These are phyloP conservation scores for Paulownia fortunei DNA, from an alignment of 257 asterid species.

Conservation along the genomic window DNA sequence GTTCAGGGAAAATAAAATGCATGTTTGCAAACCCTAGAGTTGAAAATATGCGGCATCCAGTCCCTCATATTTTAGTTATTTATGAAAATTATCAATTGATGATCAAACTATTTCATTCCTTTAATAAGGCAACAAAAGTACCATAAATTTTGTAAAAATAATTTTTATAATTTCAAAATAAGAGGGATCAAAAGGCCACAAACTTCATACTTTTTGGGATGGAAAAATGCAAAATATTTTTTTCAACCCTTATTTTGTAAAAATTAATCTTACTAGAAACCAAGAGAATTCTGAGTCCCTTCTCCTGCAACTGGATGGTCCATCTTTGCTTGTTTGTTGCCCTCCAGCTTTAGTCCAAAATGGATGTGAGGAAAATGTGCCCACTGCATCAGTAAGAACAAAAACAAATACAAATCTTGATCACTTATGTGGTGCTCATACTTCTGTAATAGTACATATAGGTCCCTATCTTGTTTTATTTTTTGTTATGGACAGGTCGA, in stretches of 20 bases:
- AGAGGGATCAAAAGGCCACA: constrained; percentile 38
- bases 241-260: constrained; percentile 24
- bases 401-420: background rate
- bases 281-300: constrained; percentile 56
- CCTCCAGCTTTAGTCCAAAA: constrained; percentile 78
- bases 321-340: constrained; percentile 73
- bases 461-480: background rate
- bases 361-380: constrained; percentile 97
- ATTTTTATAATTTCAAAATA: constrained; percentile 9
- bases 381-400: constrained; percentile 61
- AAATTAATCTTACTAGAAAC: constrained; percentile 43
- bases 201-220: constrained; percentile 32
- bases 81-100: background rate
- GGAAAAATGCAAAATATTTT: constrained; percentile 26
- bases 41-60: constrained; percentile 33
- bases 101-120: no score
- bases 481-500: background rate
- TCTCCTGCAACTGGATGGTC: constrained; percentile 73
- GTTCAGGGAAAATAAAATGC: constrained; percentile 13
- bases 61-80: constrained; percentile 29
- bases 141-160: background rate
- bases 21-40: constrained; percentile 36
- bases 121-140: no score
- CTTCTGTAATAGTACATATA: background rate
- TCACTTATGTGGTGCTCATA: background rate